Percentiles rank a stretch among this genome's conserved stretches.
These are phyloP conservation scores for Penicillium rolfsii DNA, from an alignment of 2,329 filamentous ascomycete species.

Conservation along the genomic window DNA sequence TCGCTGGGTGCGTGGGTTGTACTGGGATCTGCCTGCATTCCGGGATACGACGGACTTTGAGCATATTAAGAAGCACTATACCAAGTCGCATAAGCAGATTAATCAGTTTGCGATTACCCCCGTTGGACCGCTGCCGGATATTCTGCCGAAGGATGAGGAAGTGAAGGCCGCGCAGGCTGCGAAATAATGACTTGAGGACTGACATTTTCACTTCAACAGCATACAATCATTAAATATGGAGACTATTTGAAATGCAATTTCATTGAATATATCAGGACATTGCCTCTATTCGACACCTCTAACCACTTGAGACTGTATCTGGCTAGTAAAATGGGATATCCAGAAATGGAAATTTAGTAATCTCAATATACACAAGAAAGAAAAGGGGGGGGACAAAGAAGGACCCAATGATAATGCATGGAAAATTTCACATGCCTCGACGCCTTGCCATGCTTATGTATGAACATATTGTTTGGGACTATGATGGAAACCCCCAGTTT, in stretches of 20 bases:
- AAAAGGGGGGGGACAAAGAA: conserved; percentile 20
- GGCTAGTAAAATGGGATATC: neutral
- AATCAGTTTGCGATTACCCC: conserved; percentile 76
- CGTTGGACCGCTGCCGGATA: conserved; percentile 79
- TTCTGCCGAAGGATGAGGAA: conserved; percentile 77
- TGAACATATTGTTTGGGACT: conserved; percentile 12
- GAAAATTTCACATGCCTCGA: conserved; percentile 31
- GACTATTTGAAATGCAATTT: neutral
- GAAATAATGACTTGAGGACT: neutral
- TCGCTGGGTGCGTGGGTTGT: conserved; percentile 78
- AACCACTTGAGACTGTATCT: neutral
- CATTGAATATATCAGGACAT: neutral
- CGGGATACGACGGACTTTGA: conserved; percentile 83
- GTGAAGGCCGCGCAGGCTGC: conserved; percentile 52
- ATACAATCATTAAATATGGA: neutral
- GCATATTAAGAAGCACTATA: conserved; percentile 87
- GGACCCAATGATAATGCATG: conserved; percentile 32
- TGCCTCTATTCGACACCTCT: neutral
- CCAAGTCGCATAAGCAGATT: conserved; percentile 67
- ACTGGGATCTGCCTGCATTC: conserved; percentile 82
- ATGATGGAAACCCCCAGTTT: conserved; percentile 11
- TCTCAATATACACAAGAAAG: conserved; percentile 23
- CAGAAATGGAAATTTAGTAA: neutral
- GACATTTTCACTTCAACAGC: neutral
- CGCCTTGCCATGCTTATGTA: conserved; percentile 40